Evolutionary conservation across 2,329 filamentous ascomycete species (phyloP), one percentile per base, ranked within the genome.

Genomic region (Pseudofabraea citricarpa): DNA sequence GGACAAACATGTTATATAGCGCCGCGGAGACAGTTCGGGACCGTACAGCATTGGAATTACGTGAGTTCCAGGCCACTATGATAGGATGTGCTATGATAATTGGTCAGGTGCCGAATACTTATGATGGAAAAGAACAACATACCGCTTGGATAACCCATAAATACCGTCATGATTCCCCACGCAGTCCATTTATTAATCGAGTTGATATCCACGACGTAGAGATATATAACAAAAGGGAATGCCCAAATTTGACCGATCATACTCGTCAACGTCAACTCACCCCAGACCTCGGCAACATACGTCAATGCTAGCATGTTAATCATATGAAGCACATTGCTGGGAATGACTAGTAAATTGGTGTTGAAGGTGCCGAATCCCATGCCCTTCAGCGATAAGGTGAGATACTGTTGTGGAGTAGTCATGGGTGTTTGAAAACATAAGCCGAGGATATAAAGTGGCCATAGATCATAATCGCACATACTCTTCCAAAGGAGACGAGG

Each of bases 271-370:
- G 67, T 64, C 24, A 78, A 67, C 47, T 74, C 61, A 63, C 72
- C 51, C 58, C 73, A 51, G 63, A 62, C 65, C 59, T 70, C 67
- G 38, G 63, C 59, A 12, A 68, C 15, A 19, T 66, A 64, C 6
- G 62, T 62, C 12, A 43, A 27, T 6, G 26, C 22, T 20, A 46
- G 32, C 10, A 66, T 55, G 1, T 60, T 62, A 39, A 64, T 60
- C 32, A 75, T 71, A 41, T 72, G 70, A 13, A 74, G 54, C 3
- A 67, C 66, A 38, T 70, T 70, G 4, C 66, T 70, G 0, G 76
- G 73, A 10, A 85, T 82, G 2, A 73, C 71, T 10, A 85, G 68
- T 23, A 85, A 57, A 54, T 83, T 85, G 2, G 77, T 70, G 19
- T 76, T 61, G 58, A 85, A 80, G 3, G 74, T 77, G 48, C 68